These are phyloP conservation scores for Hypoxylon sp. DNA, from an alignment of 2,329 filamentous ascomycete genomes.

Conservation along the genomic window DNA sequence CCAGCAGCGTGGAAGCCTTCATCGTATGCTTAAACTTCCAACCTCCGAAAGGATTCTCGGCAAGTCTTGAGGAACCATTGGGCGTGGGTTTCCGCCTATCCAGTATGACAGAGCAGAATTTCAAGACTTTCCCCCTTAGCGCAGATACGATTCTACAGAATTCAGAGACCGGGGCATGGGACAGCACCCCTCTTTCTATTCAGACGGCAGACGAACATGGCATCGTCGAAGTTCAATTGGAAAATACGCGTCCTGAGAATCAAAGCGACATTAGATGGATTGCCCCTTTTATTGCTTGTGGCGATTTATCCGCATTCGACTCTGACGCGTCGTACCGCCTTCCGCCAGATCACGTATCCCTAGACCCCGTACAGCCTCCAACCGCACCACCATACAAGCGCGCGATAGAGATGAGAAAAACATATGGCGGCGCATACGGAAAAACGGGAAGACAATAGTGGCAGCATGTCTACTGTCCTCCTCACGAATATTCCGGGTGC, in stretches of 20 bases:
- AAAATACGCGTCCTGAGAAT: slow-evolving; percentile 56
- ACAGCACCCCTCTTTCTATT: slow-evolving; percentile 42
- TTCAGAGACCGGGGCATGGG: slow-evolving; percentile 58
- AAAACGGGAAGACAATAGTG: slow-evolving; percentile 60
- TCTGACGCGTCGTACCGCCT: slow-evolving; percentile 94
- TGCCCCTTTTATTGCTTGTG: slow-evolving; percentile 95
- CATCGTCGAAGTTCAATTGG: slow-evolving; percentile 62
- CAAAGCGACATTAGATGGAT: slow-evolving; percentile 77
- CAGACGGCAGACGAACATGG: slow-evolving; percentile 48
- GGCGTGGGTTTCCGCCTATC: slow-evolving; percentile 70
- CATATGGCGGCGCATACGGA: slow-evolving; percentile 80
- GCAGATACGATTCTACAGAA: slow-evolving; percentile 62
- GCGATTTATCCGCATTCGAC: slow-evolving; percentile 93
- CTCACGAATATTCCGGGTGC: slow-evolving; percentile 18
- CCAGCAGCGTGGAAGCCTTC: slow-evolving; percentile 96
- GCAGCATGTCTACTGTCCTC: neutral
- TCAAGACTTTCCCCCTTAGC: slow-evolving; percentile 55
- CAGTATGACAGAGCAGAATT: slow-evolving; percentile 60
- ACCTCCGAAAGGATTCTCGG: slow-evolving; percentile 80
- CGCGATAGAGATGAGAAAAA: slow-evolving; percentile 84
- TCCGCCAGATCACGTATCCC: slow-evolving; percentile 84
- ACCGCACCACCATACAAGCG: slow-evolving; percentile 96
- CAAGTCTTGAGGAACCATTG: slow-evolving; percentile 80
- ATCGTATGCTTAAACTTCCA: slow-evolving; percentile 93
- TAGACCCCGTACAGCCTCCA: slow-evolving; percentile 94